These are phyloP conservation scores for Arctostaphylos glauca DNA, from an alignment of 148 eudicot genomes.

Conservation along the genomic window DNA sequence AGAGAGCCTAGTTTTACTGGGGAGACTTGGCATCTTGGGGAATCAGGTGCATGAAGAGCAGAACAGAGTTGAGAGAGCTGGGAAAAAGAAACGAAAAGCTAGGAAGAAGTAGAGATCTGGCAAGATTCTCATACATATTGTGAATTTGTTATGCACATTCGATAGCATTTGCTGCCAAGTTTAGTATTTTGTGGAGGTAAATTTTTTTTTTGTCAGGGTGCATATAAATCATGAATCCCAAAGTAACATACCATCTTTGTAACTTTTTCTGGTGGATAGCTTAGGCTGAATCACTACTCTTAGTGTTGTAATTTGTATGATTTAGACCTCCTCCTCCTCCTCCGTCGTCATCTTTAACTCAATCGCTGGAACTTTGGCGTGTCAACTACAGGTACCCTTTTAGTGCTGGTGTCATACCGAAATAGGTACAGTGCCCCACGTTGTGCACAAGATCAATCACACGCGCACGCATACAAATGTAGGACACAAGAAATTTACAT, in stretches of 20 bases:
- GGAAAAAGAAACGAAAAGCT: background rate
- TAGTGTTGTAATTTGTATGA: background rate
- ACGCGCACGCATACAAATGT: too few species aligned
- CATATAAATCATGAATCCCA: background rate
- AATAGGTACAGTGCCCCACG: too few species aligned
- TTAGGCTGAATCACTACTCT: too few species aligned
- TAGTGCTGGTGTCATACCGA: too few species aligned
- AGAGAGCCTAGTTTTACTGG: slow-evolving; percentile 25
- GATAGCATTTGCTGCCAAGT: background rate
- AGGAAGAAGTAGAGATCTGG: background rate
- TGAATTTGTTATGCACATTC: background rate
- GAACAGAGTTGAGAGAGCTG: background rate
- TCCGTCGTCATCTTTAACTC: background rate
- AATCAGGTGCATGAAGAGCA: background rate
- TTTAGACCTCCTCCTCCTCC: background rate
- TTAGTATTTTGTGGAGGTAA: background rate
- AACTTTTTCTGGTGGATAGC: background rate
- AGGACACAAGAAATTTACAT: too few species aligned
- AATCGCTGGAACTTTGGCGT: too few species aligned
- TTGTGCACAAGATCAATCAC: too few species aligned
- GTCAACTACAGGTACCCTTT: too few species aligned
- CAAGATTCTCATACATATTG: background rate
- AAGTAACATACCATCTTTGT: background rate
- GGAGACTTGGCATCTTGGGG: background rate
- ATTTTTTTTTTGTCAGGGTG: background rate